Evolutionary conservation across 257 asterid species (phyloP).

Genomic region (Solanum etuberosum): DNA sequence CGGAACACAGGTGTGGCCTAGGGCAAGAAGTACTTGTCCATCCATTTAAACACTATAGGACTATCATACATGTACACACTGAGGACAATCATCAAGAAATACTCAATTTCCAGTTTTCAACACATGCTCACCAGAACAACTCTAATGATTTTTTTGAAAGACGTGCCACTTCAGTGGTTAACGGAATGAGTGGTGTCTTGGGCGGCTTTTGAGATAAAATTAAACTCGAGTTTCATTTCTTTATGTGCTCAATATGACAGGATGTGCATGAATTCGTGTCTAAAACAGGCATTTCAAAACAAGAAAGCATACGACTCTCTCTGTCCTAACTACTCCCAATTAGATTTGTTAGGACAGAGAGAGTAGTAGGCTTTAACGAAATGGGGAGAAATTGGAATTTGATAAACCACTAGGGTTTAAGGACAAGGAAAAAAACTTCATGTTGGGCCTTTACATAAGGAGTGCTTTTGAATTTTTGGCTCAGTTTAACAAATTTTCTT

Average conservation of each 20-base stretch:
- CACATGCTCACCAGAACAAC: not conserved
- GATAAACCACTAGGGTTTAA: too few species aligned
- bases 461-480: too few species aligned
- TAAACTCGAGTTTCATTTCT: too few species aligned
- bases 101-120: not conserved
- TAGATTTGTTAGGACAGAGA: too few species aligned
- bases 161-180: too few species aligned
- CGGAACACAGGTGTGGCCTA: not conserved
- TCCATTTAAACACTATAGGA: not conserved
- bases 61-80: not conserved
- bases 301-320: not conserved
- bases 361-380: too few species aligned
- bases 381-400: too few species aligned
- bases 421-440: too few species aligned
- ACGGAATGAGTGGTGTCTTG: too few species aligned
- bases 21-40: not conserved
- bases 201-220: too few species aligned
- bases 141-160: not conserved
- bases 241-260: not conserved
- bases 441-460: too few species aligned
- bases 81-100: not conserved
- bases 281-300: not conserved
- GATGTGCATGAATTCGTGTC: not conserved
- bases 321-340: too few species aligned
- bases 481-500: not conserved